phyloP scores from a whole-genome alignment of 2,329 filamentous ascomycete species.

The Fusarium phyllophilum region DNA sequence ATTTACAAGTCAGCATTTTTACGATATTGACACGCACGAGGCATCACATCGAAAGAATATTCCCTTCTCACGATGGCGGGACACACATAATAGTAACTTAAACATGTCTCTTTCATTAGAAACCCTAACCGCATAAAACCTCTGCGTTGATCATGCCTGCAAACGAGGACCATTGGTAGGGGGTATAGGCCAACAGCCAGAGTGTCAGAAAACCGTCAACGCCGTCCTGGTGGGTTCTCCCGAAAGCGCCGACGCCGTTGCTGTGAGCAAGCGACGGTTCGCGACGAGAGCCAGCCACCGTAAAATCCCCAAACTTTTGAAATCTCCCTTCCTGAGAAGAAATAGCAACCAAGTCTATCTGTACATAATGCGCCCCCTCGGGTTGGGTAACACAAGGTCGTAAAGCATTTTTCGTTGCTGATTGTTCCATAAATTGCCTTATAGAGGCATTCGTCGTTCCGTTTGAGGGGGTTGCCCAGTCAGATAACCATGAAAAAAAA shows the following conservation, averaged over 20 bases:
- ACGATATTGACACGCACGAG: neutral
- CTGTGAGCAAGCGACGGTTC: constrained; percentile 35
- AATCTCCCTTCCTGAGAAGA: constrained; percentile 50
- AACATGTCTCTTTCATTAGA: constrained; percentile 50
- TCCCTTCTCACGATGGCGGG: neutral
- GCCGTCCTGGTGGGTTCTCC: constrained; percentile 50
- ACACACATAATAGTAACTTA: constrained; percentile 7
- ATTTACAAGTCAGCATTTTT: constrained; percentile 8
- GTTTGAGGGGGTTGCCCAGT: constrained; percentile 42
- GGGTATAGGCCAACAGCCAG: constrained; percentile 57
- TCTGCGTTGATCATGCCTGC: constrained; percentile 51
- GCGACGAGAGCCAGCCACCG: constrained; percentile 42
- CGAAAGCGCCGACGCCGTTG: constrained; percentile 37
- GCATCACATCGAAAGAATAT: neutral
- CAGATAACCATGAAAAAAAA: constrained; percentile 47
- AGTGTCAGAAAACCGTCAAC: constrained; percentile 55
- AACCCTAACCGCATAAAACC: constrained; percentile 50
- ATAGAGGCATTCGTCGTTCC: constrained; percentile 40
- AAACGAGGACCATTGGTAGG: constrained; percentile 49
- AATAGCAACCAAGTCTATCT: constrained; percentile 56
- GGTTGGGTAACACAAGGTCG: constrained; percentile 41
- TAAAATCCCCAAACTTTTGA: constrained; percentile 49
- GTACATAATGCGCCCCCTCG: constrained; percentile 51
- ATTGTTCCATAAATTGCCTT: constrained; percentile 41
- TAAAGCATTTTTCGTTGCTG: constrained; percentile 44